These are phyloP conservation scores for Bacterosira constricta DNA, from an alignment of 108 stramenopile species.

Conservation along the genomic window DNA sequence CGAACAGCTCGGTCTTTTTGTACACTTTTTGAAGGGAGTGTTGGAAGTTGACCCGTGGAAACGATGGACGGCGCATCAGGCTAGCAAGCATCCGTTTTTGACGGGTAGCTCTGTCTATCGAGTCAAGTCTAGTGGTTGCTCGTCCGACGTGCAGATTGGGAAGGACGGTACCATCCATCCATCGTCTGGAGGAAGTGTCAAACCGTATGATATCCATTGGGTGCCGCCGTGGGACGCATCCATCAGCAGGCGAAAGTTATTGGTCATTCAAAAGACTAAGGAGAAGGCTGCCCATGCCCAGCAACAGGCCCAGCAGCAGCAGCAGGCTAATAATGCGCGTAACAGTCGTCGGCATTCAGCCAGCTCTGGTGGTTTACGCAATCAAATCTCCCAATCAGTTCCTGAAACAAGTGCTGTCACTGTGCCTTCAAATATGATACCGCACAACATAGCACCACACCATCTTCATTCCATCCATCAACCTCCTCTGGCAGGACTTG, in stretches of 20 bases:
- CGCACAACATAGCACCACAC: too few species aligned
- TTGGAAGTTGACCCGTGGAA: conserved; percentile 87
- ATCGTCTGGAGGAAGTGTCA: conserved; percentile 28
- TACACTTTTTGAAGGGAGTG: conserved; percentile 80
- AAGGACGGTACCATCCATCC: conserved; percentile 32
- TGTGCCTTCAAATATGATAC: too few species aligned
- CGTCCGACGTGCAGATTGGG: conserved; percentile 6
- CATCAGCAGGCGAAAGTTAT: conserved; percentile 69
- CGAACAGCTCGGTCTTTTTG: conserved; percentile 64
- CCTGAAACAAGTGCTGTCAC: conserved; percentile 42
- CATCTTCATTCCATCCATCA: neutral
- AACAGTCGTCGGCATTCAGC: neutral
- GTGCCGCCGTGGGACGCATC: conserved; percentile 80
- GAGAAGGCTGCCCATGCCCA: conserved; percentile 59
- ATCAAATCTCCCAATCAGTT: conserved; percentile 29
- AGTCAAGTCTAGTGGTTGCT: conserved; percentile 9
- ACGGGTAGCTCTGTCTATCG: conserved; percentile 53
- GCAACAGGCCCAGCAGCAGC: too few species aligned
- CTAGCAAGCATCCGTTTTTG: conserved; percentile 77
- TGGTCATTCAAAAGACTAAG: conserved; percentile 57
- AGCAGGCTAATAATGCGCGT: too few species aligned
- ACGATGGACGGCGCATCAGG: conserved; percentile 82
- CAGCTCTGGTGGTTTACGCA: conserved; percentile 2
- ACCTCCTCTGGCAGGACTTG: too few species aligned
- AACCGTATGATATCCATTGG: conserved; percentile 71